A percentile compares a stretch with the other conserved stretches of the same genome.
Conservation (phyloP, 768 basidiomycete genomes). For the Mycena latifolia region DNA sequence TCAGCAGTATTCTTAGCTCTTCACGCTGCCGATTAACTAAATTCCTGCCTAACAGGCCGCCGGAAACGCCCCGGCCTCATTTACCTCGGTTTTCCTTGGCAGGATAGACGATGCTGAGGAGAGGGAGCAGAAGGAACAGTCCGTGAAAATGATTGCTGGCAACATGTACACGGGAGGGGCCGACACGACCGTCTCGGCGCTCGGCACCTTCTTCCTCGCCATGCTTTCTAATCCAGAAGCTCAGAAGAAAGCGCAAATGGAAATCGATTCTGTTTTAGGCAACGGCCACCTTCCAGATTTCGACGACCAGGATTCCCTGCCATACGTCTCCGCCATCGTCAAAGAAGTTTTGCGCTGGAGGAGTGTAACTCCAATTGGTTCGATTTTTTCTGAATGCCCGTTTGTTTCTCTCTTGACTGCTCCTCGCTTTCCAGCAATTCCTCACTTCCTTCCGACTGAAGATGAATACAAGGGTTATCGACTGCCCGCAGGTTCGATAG, state of each 20-base stretch:
- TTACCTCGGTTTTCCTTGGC: neutral
- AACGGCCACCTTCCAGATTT: conserved; percentile 41
- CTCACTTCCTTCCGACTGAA: neutral
- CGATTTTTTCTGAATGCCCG: neutral
- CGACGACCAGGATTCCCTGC: conserved; percentile 40
- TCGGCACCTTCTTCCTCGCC: conserved; percentile 43
- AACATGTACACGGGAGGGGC: conserved; percentile 15
- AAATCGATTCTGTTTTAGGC: conserved; percentile 48
- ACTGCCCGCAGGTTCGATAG: neutral
- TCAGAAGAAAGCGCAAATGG: conserved; percentile 45
- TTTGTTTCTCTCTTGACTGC: no score
- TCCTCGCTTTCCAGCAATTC: neutral
- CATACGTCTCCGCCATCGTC: conserved; percentile 29
- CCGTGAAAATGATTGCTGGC: conserved; percentile 2
- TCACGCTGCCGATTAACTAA: neutral
- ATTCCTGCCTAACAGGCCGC: neutral
- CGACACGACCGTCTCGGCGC: conserved; percentile 11
- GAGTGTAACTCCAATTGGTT: conserved; percentile 23
- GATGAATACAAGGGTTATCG: neutral
- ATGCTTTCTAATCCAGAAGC: conserved; percentile 47
- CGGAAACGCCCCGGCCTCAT: neutral
- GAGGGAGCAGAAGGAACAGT: neutral
- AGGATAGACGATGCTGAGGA: neutral
- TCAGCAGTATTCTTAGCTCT: neutral
- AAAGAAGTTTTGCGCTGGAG: conserved; percentile 24